Conservation (phyloP, 257 asterid species). For the Solanum acaule region DNA sequence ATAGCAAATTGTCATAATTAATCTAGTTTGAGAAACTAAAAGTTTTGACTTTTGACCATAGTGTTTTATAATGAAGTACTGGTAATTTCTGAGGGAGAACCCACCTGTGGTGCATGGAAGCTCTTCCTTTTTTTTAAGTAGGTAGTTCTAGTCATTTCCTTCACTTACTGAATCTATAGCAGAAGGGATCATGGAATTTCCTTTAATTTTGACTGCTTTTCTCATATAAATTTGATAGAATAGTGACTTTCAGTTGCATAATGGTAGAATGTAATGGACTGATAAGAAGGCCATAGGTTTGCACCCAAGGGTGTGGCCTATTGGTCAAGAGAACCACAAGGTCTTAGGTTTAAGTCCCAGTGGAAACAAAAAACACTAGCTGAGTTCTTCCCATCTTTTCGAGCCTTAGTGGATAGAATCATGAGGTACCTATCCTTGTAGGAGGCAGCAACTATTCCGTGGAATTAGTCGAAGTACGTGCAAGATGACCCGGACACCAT, state of each 20-base stretch:
- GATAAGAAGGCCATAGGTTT: background rate
- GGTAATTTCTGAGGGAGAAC: background rate
- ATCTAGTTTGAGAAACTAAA: background rate
- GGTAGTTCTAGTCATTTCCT: background rate
- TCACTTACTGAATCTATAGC: background rate
- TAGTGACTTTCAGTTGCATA: background rate
- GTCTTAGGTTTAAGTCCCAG: background rate
- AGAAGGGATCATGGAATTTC: background rate
- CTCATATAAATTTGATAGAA: background rate
- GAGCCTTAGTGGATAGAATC: background rate
- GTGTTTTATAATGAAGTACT: background rate
- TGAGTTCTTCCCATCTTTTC: background rate
- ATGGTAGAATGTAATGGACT: background rate
- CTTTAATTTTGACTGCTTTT: background rate
- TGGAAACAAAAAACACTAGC: background rate
- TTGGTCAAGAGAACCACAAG: background rate
- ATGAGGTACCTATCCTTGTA: background rate
- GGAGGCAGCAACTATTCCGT: background rate
- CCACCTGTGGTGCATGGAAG: background rate
- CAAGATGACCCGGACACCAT: background rate
- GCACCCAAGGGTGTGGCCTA: background rate
- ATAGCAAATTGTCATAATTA: background rate
- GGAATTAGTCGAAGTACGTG: background rate
- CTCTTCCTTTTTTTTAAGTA: background rate
- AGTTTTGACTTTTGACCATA: background rate